Evolutionary conservation across 306 rosid genomes (phyloP), one percentile per base, ranked within the genome.

Genomic region (Castanopsis chinensis): DNA sequence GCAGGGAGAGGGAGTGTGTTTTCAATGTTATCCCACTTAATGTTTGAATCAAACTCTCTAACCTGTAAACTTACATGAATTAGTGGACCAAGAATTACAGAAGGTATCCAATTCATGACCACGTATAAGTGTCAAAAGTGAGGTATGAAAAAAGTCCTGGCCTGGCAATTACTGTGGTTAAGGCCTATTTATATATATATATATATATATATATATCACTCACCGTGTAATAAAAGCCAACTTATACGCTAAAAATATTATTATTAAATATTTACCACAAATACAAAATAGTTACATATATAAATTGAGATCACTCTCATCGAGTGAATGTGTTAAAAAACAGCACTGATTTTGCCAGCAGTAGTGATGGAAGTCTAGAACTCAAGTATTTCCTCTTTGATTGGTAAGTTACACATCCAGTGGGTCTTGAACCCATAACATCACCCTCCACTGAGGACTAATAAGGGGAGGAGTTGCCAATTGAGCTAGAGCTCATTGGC

Each of bases 11-110:
- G 87, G 82, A 89, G 92, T 49, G 85, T 86, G 80, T 95, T 95
- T 83, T 95, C 98, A 73, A 93, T 85, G 79, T 95, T 94, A 76
- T 87, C 90, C 99, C 99, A 95, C 84, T 65, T 93, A 75, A 95
- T 90, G 86, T 89, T 84, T 52, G 90, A 87, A 88, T 93, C 88
- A 78, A 95, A 90, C 89, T 95, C 99, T 70, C 99, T 93, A 82
- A 91, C 94, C 99, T 95, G 93, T 77, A 84, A 87, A 75, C 43
- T 80, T 45, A 69, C 68, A 75, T 51, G 58, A 35, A 56, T 77
- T 61, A 76, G 81, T 14, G 58, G 76, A 81, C 61, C 60, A 71
- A 72, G 21, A 69, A 75, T 81, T 64, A 74, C 72, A 79, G 57
- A 56, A 61, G 20, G 6, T 30, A 72, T 74, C 51, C 78, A 76